phyloP scores from a whole-genome alignment of 768 basidiomycete genomes.

The Psilocybe cubensis region DNA sequence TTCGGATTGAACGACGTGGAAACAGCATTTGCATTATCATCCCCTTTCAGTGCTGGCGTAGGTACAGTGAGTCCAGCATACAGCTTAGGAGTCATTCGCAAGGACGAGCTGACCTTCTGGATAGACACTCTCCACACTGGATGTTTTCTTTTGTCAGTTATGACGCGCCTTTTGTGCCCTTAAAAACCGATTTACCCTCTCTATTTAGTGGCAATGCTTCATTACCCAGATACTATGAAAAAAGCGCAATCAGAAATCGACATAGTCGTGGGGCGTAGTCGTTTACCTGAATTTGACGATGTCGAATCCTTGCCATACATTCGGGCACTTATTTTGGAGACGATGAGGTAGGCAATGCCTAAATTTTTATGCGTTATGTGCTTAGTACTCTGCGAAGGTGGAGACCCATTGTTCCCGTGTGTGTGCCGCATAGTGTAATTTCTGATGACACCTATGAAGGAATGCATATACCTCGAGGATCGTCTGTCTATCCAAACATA shows the following conservation, averaged over 20 bases:
- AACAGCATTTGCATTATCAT: conserved; percentile 40
- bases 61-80: conserved; percentile 26
- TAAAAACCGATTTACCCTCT: background rate
- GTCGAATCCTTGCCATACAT: conserved; percentile 27
- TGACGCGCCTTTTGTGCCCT: background rate
- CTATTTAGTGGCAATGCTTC: conserved; percentile 35
- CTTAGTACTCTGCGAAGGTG: conserved; percentile 20
- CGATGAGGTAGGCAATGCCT: conserved; percentile 17
- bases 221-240: conserved; percentile 31
- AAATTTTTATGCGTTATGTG: background rate
- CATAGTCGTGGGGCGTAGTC: conserved; percentile 28
- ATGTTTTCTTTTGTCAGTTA: conserved; percentile 16
- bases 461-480: conserved; percentile 41
- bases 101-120: background rate
- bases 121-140: conserved; percentile 18
- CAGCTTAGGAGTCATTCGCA: too few relatives aligned
- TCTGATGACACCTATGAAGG: conserved; percentile 40
- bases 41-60: conserved; percentile 33
- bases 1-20: conserved; percentile 46
- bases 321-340: conserved; percentile 26
- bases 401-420: conserved; percentile 29
- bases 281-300: conserved; percentile 35
- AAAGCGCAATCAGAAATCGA: conserved; percentile 40
- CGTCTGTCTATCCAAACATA: conserved; percentile 26
- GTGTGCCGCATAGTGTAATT: conserved; percentile 36